Evolutionary conservation across 2,329 filamentous ascomycete genomes (phyloP).

Genomic region (Fusarium brevicatenulatum): DNA sequence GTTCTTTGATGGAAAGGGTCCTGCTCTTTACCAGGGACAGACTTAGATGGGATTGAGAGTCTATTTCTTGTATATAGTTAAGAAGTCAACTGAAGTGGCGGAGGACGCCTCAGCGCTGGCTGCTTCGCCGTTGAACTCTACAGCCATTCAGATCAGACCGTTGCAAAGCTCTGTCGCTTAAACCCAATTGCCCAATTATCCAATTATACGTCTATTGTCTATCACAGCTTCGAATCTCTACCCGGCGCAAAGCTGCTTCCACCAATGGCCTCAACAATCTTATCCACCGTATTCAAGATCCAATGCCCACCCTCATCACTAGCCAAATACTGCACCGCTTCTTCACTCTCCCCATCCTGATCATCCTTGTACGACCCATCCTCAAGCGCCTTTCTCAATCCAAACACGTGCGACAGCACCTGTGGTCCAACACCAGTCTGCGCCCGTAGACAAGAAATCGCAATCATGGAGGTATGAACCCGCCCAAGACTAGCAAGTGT

Average conservation of each 20-base stretch:
- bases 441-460: conserved; percentile 77
- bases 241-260: conserved; percentile 52
- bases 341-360: conserved; percentile 48
- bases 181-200: not conserved
- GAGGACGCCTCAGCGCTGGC: no score
- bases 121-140: not conserved
- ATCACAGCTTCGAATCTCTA: conserved; percentile 38
- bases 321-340: conserved; percentile 53
- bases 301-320: conserved; percentile 59
- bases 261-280: conserved; percentile 58
- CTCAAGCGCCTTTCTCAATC: conserved; percentile 78
- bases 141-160: not conserved
- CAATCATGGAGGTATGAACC: conserved; percentile 77
- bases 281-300: conserved; percentile 57
- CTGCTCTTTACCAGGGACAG: conserved; percentile 34
- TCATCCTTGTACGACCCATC: conserved; percentile 66
- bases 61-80: not conserved
- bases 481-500: conserved; percentile 69
- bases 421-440: conserved; percentile 87
- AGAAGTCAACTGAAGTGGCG: not conserved
- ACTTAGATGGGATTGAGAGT: not conserved
- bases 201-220: not conserved
- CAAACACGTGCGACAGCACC: conserved; percentile 84
- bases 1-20: conserved; percentile 49
- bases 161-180: not conserved